Evolutionary conservation across 2,329 filamentous ascomycete genomes (phyloP), one percentile per base, ranked within the genome.

Genomic region (Cordyceps militaris): DNA sequence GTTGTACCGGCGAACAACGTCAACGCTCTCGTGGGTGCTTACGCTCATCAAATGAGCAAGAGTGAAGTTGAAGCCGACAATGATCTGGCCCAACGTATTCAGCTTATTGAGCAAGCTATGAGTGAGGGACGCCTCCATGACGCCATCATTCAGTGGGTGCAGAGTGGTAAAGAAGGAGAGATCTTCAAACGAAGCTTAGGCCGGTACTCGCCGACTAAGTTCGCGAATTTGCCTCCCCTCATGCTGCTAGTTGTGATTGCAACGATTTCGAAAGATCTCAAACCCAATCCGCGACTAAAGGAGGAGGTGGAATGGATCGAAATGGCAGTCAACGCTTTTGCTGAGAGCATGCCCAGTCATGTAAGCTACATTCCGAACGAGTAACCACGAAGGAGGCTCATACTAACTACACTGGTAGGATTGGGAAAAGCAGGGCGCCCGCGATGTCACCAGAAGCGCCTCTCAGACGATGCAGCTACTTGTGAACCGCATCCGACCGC

Each of bases 71-170:
- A 72, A 49, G 66, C 67, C 3, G 73, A 76, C 44, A 68, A 74
- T 44, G 85, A 90, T 65, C 73, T 84, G 53, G 73, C 79, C 42
- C 73, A 77, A 51, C 72, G 78, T 53, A 77, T 87, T 23, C 77
- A 81, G 19, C 73, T 77, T 24, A 85, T 93, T 59, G 83, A 84
- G 51, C 71, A 76, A 50, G 73, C 84, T 44, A 84, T 94, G 72
- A 76, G 79, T 36, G 77, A 80, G 30, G 82, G 81, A 23, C 79
- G 81, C 36, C 79, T 80, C 57, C 84, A 88, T 65, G 79, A 82
- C 55, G 85, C 82, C 43, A 78, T 86, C 67, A 78, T 87, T 58
- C 80, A 81, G 60, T 88, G 85, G 85, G 79, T 88, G 57, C 85
- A 88, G 70, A 80, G 79, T 63, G 79, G 78, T 16, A 78, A 81